Percentiles rank a stretch among this genome's conserved stretches.
Conservation (phyloP, 176 grass and related monocot genomes). For the Pontederia crassipes region DNA sequence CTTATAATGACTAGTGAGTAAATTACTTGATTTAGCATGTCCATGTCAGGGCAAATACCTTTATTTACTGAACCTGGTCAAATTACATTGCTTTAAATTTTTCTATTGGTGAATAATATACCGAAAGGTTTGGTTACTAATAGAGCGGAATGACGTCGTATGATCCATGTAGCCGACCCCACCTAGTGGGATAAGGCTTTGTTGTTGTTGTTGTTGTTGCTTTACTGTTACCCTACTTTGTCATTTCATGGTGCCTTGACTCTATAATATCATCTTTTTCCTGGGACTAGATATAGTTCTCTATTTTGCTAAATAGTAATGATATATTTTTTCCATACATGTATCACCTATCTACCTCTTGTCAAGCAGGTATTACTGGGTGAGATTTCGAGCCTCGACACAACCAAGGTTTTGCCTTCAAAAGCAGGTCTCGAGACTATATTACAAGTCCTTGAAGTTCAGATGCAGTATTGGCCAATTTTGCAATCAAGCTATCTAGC, state of each 20-base stretch:
- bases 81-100: background rate
- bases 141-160: no score
- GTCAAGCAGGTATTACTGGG: constrained; percentile 53
- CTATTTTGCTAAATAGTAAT: constrained; percentile 4
- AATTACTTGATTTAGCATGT: no score
- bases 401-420: constrained; percentile 38
- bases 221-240: background rate
- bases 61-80: background rate
- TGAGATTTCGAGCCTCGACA: constrained; percentile 26
- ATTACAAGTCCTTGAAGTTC: constrained; percentile 60
- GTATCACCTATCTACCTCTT: background rate
- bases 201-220: no score
- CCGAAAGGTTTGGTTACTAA: no score
- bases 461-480: constrained; percentile 67
- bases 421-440: constrained; percentile 48
- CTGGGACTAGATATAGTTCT: background rate
- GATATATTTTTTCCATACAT: background rate
- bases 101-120: no score
- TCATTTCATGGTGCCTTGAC: background rate
- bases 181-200: no score
- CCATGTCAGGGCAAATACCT: no score
- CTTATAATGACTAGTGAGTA: no score
- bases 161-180: no score
- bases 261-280: background rate
- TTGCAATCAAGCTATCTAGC: constrained; percentile 43